Conservation (phyloP, 306 rosid species). For the Macrotyloma uniflorum region DNA sequence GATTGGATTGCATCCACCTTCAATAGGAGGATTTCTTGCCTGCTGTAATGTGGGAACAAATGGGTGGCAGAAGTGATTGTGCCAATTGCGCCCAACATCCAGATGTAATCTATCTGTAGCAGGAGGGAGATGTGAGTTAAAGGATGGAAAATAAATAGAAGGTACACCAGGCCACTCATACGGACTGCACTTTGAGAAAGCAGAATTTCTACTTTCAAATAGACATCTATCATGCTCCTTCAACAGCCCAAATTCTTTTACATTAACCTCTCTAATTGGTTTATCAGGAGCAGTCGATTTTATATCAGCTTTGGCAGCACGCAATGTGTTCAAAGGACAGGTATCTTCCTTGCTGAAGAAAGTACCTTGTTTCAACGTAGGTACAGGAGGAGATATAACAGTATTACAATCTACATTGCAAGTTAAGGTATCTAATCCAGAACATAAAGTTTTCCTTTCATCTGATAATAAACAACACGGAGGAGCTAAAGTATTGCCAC, state of each 20-base stretch:
- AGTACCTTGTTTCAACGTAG: slow-evolving; percentile 41
- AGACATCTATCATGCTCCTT: slow-evolving; percentile 53
- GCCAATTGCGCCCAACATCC: slow-evolving; percentile 96
- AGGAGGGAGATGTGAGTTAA: slow-evolving; percentile 78
- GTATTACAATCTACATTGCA: slow-evolving; percentile 39
- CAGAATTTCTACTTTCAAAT: slow-evolving; percentile 56
- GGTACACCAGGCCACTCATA: slow-evolving; percentile 94
- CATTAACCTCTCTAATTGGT: slow-evolving; percentile 52
- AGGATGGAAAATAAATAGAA: slow-evolving; percentile 70
- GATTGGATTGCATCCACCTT: slow-evolving; percentile 72
- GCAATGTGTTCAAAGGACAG: slow-evolving; percentile 33
- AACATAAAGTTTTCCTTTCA: slow-evolving; percentile 47
- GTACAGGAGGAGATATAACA: slow-evolving; percentile 42
- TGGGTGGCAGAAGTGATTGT: slow-evolving; percentile 83
- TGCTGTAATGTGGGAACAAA: slow-evolving; percentile 75
- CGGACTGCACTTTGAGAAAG: slow-evolving; percentile 64
- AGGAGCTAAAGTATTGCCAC: slow-evolving; percentile 36
- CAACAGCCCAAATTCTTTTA: slow-evolving; percentile 51
- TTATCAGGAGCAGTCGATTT: slow-evolving; percentile 52
- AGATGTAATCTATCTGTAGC: slow-evolving; percentile 94
- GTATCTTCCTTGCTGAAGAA: slow-evolving; percentile 44
- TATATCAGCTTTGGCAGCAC: slow-evolving; percentile 42
- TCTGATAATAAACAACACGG: slow-evolving; percentile 44
- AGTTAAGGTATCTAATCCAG: slow-evolving; percentile 47
- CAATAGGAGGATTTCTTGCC: slow-evolving; percentile 59